These are phyloP conservation scores for Fusarium sp. DNA, from an alignment of 2,329 filamentous ascomycete genomes.

Conservation along the genomic window DNA sequence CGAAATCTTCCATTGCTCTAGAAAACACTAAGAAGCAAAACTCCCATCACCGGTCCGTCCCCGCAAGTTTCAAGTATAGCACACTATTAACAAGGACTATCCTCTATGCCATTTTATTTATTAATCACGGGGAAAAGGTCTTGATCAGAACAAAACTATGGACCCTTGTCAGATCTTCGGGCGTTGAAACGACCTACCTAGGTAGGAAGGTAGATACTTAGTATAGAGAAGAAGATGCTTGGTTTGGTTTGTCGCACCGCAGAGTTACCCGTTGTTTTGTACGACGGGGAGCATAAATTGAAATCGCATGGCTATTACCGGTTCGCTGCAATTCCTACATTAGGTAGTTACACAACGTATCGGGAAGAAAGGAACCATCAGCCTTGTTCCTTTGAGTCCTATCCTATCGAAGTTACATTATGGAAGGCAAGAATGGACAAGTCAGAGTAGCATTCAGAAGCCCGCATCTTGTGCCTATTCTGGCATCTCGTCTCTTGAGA, in stretches of 20 bases:
- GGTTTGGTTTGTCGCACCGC: conserved; percentile 18
- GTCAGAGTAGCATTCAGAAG: conserved; percentile 4
- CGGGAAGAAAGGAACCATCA: conserved; percentile 3
- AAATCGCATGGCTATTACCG: conserved; percentile 27
- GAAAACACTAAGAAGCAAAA: conserved; percentile 9
- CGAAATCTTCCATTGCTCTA: conserved; percentile 8
- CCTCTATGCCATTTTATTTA: neutral
- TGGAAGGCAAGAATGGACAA: neutral
- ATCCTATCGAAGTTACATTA: neutral
- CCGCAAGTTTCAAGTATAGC: conserved; percentile 14
- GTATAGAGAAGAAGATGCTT: neutral
- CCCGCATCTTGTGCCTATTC: conserved; percentile 14
- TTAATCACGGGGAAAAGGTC: neutral
- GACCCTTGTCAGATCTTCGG: conserved; percentile 23
- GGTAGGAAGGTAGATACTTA: conserved; percentile 30
- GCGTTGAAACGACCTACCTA: conserved; percentile 37
- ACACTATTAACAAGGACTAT: neutral
- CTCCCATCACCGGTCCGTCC: neutral
- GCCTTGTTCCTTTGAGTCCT: conserved; percentile 24
- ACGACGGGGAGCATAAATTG: conserved; percentile 14
- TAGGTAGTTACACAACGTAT: conserved; percentile 30
- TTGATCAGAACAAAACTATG: neutral
- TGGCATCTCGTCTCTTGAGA: conserved; percentile 14
- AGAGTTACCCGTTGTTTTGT: conserved; percentile 30
- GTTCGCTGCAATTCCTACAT: conserved; percentile 46